A percentile compares a stretch with the other conserved stretches of the same genome.
phyloP scores from a whole-genome alignment of 805 yeast genomes.

The Candida chilensis region DNA sequence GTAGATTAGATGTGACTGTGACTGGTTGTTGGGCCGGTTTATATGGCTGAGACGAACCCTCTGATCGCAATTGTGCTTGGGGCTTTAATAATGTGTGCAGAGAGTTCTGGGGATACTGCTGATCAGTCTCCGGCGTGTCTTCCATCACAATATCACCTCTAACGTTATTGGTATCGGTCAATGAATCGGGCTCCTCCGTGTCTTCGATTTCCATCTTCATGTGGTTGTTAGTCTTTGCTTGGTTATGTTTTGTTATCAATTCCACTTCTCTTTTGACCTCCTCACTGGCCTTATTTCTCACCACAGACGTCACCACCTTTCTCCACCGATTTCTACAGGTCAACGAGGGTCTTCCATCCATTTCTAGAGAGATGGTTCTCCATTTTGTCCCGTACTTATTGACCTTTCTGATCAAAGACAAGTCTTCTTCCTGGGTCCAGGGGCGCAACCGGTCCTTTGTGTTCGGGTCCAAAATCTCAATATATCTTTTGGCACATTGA shows the following conservation, averaged over 20 bases:
- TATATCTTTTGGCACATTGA: conserved; percentile 88
- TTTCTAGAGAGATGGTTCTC: conserved; percentile 67
- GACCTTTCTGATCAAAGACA: conserved; percentile 57
- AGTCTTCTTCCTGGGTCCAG: conserved; percentile 77
- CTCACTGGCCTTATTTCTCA: conserved; percentile 51
- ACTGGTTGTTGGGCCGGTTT: neutral
- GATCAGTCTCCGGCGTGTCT: conserved; percentile 3
- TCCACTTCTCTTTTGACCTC: conserved; percentile 53
- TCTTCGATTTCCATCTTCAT: too few relatives aligned
- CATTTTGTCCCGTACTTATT: conserved; percentile 77
- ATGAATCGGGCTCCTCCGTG: too few relatives aligned
- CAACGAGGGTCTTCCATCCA: conserved; percentile 76
- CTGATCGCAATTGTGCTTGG: neutral
- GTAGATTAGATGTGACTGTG: conserved; percentile 3
- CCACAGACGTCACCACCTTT: conserved; percentile 70
- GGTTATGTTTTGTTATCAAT: too few relatives aligned
- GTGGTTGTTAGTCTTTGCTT: too few relatives aligned
- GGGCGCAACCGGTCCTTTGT: conserved; percentile 69
- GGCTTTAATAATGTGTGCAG: too few relatives aligned
- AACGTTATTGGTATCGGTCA: too few relatives aligned
- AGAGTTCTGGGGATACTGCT: too few relatives aligned
- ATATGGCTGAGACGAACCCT: neutral
- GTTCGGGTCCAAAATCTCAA: conserved; percentile 79
- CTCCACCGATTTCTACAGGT: conserved; percentile 94
- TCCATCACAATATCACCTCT: conserved; percentile 16